Base-by-base conservation (phyloP, 164 flowering plant species). In the Stephania japonica region DNA sequence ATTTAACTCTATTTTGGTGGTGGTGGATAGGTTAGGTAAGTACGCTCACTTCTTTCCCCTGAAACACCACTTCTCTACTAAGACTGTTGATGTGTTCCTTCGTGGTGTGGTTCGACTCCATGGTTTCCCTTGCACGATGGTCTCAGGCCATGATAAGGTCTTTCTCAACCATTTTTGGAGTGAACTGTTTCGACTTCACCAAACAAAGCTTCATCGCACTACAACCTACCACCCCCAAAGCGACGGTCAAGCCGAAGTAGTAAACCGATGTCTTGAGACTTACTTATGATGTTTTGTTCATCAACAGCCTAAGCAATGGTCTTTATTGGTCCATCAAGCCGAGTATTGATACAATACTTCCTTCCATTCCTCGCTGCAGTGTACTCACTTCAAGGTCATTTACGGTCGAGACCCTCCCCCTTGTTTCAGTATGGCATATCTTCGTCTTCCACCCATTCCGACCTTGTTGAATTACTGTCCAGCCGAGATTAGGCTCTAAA, bases 331-430 rank as follows among this genome's bases (percentile, higher is more conserved):
- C 6, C 50, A 23, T 5, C 24, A n/a, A 3, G 71, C 56, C 2
- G 59, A 69, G 12, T 69, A 44, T 44, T 69, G 71, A 59, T 69
- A 24, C 47, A 25, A 67, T 47, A 18, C 27, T 26, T 67, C 70
- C 47, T 32, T 13, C 23, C 42, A 23, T 47, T 32, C 9, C 21
- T 4, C 38, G 3, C 32, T 44, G 7, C 53, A 53, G 61, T 13
- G 61, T 7, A 7, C 49, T 44, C 70, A n/a, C 70, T 68, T 68
- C 19, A 8, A 32, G 14, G 47, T 41, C 19, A 3, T 38, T 3
- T 38, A 68, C 14, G 70, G 49, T n/a, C n/a, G n/a, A n/a, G n/a
- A n/a, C n/a, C n/a, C n/a, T n/a, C n/a, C n/a, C n/a, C n/a, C n/a
- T n/a, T n/a, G n/a, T n/a, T n/a, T n/a, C n/a, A n/a, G n/a, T n/a